phyloP scores from a whole-genome alignment of 2,329 filamentous ascomycete species.

The Laburnicola sp. region DNA sequence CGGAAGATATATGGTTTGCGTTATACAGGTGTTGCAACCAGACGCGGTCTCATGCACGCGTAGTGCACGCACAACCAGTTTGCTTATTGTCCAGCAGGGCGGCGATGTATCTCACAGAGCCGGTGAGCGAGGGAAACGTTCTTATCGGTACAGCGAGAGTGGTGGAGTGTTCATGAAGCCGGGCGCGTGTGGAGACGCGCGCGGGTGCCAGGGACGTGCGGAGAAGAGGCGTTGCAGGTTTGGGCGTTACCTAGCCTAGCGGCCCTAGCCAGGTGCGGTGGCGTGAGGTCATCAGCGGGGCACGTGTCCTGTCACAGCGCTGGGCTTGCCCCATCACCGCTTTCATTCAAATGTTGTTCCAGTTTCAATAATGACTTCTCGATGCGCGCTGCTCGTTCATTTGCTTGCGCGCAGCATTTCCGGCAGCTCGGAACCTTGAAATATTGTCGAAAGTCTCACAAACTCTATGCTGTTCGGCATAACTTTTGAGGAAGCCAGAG shows the following conservation, averaged over 20 bases:
- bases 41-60: not conserved
- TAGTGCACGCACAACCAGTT: not conserved
- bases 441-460: not conserved
- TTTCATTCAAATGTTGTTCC: no score
- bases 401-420: no score
- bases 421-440: not conserved
- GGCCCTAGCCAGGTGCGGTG: not conserved
- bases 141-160: not conserved
- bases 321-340: not conserved
- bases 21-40: not conserved
- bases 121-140: not conserved
- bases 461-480: no score
- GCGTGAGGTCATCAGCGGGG: no score
- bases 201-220: not conserved
- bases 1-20: not conserved
- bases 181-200: conserved; percentile 6
- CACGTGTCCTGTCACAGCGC: not conserved
- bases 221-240: not conserved
- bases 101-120: not conserved
- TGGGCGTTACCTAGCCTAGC: no score
- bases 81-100: not conserved
- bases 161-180: not conserved
- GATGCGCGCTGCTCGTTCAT: no score
- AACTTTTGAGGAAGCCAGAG: not conserved
- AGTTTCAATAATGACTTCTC: no score